These are phyloP conservation scores for Diplodia mutila DNA, from an alignment of 2,329 filamentous ascomycete species.

Conservation along the genomic window DNA sequence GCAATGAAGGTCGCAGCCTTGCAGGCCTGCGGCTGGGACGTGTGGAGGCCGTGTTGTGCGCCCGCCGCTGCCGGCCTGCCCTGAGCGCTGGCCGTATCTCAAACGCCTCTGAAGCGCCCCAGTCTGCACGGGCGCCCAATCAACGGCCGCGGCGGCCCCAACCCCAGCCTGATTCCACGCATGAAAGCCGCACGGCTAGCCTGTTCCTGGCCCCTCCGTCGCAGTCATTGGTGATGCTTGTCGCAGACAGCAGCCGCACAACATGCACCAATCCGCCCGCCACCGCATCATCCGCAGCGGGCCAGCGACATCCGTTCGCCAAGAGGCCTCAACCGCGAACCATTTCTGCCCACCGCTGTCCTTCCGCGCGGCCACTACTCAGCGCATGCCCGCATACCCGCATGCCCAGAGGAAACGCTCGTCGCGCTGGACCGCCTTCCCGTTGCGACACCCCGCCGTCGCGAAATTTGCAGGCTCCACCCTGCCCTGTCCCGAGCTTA, in stretches of 20 bases:
- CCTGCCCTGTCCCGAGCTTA: slow-evolving; percentile 12
- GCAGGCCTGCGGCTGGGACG: slow-evolving; percentile 5
- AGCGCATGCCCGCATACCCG: neutral
- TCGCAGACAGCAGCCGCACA: neutral
- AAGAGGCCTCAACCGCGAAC: slow-evolving; percentile 10
- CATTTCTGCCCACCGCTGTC: neutral
- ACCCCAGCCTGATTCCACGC: slow-evolving; percentile 11
- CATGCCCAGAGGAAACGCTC: neutral
- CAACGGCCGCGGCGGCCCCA: neutral
- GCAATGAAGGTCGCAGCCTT: slow-evolving; percentile 23
- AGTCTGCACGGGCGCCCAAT: slow-evolving; percentile 5
- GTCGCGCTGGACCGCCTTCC: neutral
- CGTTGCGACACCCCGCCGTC: slow-evolving; percentile 10
- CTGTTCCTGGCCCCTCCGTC: slow-evolving; percentile 15
- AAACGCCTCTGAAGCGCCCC: slow-evolving; percentile 13
- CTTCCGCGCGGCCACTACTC: neutral
- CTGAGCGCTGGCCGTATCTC: slow-evolving; percentile 1
- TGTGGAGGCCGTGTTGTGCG: neutral
- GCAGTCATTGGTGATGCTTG: slow-evolving; percentile 9
- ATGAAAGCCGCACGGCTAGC: slow-evolving; percentile 17
- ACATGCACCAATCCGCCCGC: neutral
- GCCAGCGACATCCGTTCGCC: slow-evolving; percentile 17
- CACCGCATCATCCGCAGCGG: neutral
- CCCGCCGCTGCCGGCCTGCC: slow-evolving; percentile 9
- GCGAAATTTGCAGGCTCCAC: slow-evolving; percentile 21